Percentiles rank a stretch among this genome's conserved stretches.
Evolutionary conservation across 2,329 filamentous ascomycete genomes (phyloP).

Genomic region (Xylariaceae sp.): DNA sequence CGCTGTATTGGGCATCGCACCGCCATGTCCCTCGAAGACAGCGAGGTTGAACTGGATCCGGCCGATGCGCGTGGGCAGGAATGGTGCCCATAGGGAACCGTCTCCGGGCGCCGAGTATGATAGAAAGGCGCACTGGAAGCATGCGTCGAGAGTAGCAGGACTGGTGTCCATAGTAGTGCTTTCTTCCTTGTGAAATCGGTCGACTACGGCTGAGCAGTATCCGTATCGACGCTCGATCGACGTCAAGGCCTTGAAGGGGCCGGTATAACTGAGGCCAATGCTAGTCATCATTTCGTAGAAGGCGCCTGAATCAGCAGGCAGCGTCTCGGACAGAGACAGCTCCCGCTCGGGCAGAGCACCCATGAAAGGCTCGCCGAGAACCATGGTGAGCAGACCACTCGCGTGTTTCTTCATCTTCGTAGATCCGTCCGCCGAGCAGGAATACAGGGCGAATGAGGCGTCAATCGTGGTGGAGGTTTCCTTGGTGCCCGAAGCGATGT

Average conservation of each 20-base stretch:
- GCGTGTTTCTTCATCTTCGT: slow-evolving; percentile 36
- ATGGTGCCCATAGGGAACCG: slow-evolving; percentile 38
- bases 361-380: slow-evolving; percentile 27
- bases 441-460: slow-evolving; percentile 33
- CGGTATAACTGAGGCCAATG: slow-evolving; percentile 36
- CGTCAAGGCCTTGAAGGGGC: slow-evolving; percentile 35
- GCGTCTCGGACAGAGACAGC: slow-evolving; percentile 28
- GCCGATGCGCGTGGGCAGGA: slow-evolving; percentile 35
- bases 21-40: slow-evolving; percentile 16
- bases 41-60: slow-evolving; percentile 36
- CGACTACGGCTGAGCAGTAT: slow-evolving; percentile 32
- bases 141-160: slow-evolving; percentile 39
- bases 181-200: slow-evolving; percentile 32
- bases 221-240: slow-evolving; percentile 34
- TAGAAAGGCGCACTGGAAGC: slow-evolving; percentile 40
- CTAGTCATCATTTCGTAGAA: slow-evolving; percentile 40
- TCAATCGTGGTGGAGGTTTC: slow-evolving; percentile 21
- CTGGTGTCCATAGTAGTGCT: slow-evolving; percentile 34
- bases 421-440: slow-evolving; percentile 30
- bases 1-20: slow-evolving; percentile 13
- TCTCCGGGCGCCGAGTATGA: slow-evolving; percentile 38
- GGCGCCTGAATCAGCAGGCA: slow-evolving; percentile 28
- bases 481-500: not conserved
- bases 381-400: slow-evolving; percentile 30
- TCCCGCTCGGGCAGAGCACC: slow-evolving; percentile 28